Base-by-base conservation (phyloP, 1,284 basidiomycete genomes). In the Cryptococcus sp. region DNA sequence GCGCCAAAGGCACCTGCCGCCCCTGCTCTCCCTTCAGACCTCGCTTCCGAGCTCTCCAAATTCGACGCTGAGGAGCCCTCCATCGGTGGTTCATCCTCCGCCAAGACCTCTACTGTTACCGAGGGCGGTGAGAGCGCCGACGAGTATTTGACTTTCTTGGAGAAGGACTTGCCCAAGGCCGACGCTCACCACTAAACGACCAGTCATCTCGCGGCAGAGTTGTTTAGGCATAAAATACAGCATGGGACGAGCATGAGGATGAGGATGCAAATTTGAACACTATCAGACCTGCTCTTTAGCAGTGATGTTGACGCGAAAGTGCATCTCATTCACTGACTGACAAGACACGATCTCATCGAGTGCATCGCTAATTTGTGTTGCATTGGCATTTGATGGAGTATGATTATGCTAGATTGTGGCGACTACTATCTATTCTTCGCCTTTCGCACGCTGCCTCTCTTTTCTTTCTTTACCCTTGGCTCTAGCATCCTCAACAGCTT, bases 11-110 rank as follows among this genome's bases (percentile, higher is more conserved):
- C 83, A 22, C 91, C 91, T 53, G 80, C 85, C 58, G 78, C 85
- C 2, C 91, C 91, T 10, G 73, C 83, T 15, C 81, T 92, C 56
- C 89, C 91, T 49, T 74, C 84, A 53, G 88, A 93, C 79, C 85
- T 93, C 66, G 88, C 91, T 20, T 77, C 85, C n/a, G 89, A 92
- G 69, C 85, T 93, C 61, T 80, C 87, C 44, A 85, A 87, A 50
- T 94, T 92, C 74, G 90, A 92, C 65, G 81, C 85, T 8, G 76
- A 85, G 6, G 88, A 93, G 76, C 91, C 91, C 52, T 79, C 83
- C 44, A 80, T 84, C 62, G 74, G 68, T 51, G 81, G 82, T 34
- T 75, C 78, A 6, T 67, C 70, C 25, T 50, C 74, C 26, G 71
- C 68, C 29, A 48, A 72, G 19, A 58, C 77, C 43, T 52, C 68